Percentiles rank a stretch among this genome's conserved stretches.
These are phyloP conservation scores for Diaporthe amygdali DNA, from an alignment of 2,329 filamentous ascomycete genomes.

Conservation along the genomic window DNA sequence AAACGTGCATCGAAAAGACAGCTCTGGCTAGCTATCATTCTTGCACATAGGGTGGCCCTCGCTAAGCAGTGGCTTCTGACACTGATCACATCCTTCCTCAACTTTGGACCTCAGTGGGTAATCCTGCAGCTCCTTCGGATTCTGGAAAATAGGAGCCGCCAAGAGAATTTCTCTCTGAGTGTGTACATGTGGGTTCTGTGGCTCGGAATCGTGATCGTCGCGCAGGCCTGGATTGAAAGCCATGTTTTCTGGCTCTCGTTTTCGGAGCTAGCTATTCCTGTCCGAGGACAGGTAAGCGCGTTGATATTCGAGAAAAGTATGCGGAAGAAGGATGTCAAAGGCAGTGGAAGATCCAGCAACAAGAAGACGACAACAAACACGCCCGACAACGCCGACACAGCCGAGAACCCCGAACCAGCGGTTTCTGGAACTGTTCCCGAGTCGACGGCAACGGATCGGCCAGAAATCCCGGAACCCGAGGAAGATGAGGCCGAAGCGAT, in stretches of 20 bases:
- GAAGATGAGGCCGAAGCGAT: conserved; percentile 53
- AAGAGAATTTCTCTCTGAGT: conserved; percentile 51
- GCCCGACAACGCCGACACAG: conserved; percentile 27
- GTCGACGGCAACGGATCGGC: conserved; percentile 35
- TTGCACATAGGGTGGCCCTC: conserved; percentile 62
- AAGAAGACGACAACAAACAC: conserved; percentile 35
- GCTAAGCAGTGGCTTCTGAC: conserved; percentile 64
- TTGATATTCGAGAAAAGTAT: conserved; percentile 80
- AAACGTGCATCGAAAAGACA: conserved; percentile 49
- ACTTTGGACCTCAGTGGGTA: conserved; percentile 73
- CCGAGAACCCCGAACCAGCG: conserved; percentile 35
- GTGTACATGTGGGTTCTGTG: conserved; percentile 73
- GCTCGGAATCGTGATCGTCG: conserved; percentile 64
- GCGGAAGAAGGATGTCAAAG: conserved; percentile 78
- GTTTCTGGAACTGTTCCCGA: conserved; percentile 35
- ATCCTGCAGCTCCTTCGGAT: conserved; percentile 69
- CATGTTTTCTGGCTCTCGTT: conserved; percentile 72
- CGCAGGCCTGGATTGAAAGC: conserved; percentile 65
- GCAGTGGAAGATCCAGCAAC: conserved; percentile 53
- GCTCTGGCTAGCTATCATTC: conserved; percentile 66
- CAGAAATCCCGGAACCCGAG: conserved; percentile 42
- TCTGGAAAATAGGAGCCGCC: conserved; percentile 61
- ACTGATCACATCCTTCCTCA: conserved; percentile 58
- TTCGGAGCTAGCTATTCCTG: conserved; percentile 66
- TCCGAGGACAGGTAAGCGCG: conserved; percentile 73